Evolutionary conservation across 805 yeast genomes (phyloP).

Genomic region (Starmerella potacharoeniae): DNA sequence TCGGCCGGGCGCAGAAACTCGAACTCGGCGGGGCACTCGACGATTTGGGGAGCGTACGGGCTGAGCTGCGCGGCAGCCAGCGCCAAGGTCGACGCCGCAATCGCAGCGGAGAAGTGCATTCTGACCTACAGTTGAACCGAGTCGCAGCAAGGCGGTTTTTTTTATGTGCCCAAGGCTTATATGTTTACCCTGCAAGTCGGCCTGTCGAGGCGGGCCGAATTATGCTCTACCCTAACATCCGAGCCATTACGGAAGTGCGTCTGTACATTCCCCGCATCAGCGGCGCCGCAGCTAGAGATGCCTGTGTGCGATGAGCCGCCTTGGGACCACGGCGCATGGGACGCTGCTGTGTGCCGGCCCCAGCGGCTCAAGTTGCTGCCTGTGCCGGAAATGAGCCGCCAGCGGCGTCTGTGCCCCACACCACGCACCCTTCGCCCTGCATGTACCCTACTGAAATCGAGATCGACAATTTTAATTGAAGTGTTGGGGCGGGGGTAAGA

Average conservation of each 20-base stretch:
- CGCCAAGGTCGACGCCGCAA: neutral
- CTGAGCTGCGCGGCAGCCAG: slow-evolving; percentile 4
- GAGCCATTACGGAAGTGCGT: neutral
- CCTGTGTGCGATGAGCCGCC: no score
- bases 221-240: neutral
- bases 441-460: no score
- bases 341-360: no score
- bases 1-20: neutral
- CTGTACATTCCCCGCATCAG: neutral
- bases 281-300: neutral
- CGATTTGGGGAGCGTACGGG: neutral
- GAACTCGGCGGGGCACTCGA: neutral
- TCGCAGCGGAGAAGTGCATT: neutral
- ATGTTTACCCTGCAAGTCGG: no score
- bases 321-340: no score
- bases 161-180: no score
- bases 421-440: no score
- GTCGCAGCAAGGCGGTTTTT: no score
- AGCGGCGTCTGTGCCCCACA: no score
- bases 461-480: neutral
- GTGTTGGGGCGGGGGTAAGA: neutral
- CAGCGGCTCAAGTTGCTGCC: no score
- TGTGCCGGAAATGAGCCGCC: no score
- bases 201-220: neutral
- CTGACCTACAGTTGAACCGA: no score